Conservation (phyloP, 805 yeast species). For the Candida corydali region DNA sequence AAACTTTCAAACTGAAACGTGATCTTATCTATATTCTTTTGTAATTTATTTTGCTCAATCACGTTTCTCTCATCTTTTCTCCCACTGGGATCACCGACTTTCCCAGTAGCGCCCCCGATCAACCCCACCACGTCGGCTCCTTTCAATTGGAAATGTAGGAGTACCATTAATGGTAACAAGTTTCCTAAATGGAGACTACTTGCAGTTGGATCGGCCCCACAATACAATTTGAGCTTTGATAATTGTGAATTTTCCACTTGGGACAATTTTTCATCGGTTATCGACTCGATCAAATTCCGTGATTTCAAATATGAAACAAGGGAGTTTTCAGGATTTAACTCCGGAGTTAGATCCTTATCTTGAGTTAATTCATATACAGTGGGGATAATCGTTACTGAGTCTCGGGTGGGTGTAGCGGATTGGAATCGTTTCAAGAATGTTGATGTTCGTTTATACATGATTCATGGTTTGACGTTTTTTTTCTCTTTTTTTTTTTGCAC, state of each 20-base stretch:
- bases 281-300: conserved; percentile 34
- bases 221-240: conserved; percentile 58
- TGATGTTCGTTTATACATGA: not conserved
- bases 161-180: conserved; percentile 76
- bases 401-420: conserved; percentile 7
- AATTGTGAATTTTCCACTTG: conserved; percentile 22
- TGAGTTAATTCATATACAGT: conserved; percentile 24
- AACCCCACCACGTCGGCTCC: conserved; percentile 84
- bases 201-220: conserved; percentile 98
- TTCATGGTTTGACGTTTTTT: not conserved
- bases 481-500: conserved; percentile 5
- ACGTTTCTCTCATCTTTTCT: conserved; percentile 67
- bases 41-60: conserved; percentile 50
- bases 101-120: conserved; percentile 94
- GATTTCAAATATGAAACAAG: conserved; percentile 34
- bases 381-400: conserved; percentile 37
- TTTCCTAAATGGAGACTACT: conserved; percentile 87
- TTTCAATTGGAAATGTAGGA: conserved; percentile 75
- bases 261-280: conserved; percentile 34
- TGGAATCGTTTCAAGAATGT: conserved; percentile 1
- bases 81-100: conserved; percentile 96
- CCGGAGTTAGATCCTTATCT: conserved; percentile 11
- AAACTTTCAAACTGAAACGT: conserved; percentile 58
- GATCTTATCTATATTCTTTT: conserved; percentile 56
- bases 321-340: conserved; percentile 23